phyloP scores from a whole-genome alignment of 768 basidiomycete genomes.

The Gloeopeniophorella convolvens region DNA sequence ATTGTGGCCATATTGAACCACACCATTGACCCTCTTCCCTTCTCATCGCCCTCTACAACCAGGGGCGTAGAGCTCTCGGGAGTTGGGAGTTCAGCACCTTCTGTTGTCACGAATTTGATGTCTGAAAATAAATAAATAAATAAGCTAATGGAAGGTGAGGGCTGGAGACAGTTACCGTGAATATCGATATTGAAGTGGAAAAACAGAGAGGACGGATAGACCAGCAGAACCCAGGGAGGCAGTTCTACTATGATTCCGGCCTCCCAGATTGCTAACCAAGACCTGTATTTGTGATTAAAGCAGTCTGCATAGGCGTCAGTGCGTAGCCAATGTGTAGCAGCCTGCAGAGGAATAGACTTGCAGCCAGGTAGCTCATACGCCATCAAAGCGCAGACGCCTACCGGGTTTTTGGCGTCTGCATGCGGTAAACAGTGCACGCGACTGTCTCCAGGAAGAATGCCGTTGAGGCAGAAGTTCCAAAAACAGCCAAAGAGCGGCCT shows the following conservation, averaged over 20 bases:
- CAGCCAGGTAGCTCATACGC: not conserved
- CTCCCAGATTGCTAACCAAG: constrained; percentile 5
- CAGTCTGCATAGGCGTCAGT: too few species aligned
- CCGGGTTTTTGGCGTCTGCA: not conserved
- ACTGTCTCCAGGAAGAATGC: not conserved
- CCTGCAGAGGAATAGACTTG: too few species aligned
- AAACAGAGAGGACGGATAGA: not conserved
- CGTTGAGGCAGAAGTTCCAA: not conserved
- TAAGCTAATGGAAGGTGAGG: not conserved
- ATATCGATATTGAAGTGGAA: constrained; percentile 3
- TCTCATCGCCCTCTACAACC: not conserved
- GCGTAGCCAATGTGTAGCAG: too few species aligned
- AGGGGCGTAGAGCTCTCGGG: not conserved
- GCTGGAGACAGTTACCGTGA: not conserved
- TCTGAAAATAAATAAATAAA: not conserved
- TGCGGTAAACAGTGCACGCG: not conserved
- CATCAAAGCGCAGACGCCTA: not conserved
- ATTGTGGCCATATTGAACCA: constrained; percentile 2
- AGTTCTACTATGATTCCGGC: constrained; percentile 2
- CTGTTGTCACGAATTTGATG: not conserved
- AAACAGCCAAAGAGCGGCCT: not conserved
- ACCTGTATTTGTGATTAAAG: not conserved
- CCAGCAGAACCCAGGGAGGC: constrained; percentile 1
- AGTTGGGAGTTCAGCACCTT: not conserved
- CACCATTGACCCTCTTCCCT: not conserved